Evolutionary conservation across 345 rosid genomes (phyloP).

Genomic region (Lumnitzera racemosa): DNA sequence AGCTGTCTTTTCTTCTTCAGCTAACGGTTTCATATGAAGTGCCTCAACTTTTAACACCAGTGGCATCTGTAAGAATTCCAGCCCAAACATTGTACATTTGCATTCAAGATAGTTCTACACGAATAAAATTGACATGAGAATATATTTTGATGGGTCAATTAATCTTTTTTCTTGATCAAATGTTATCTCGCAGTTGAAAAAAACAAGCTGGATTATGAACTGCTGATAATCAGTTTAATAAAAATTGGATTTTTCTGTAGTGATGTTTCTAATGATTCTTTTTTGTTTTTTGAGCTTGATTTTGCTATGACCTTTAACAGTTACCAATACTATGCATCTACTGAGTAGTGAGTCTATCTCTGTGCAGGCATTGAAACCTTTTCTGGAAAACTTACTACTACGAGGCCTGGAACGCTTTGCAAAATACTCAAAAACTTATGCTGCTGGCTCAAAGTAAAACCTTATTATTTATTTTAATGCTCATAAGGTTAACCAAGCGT

Average conservation of each 20-base stretch:
- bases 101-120: not conserved
- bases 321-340: not conserved
- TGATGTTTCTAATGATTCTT: no score
- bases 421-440: slow-evolving; percentile 25
- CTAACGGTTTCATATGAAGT: slow-evolving; percentile 91
- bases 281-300: no score
- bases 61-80: slow-evolving; percentile 62
- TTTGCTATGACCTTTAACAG: no score
- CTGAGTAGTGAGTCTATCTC: not conserved
- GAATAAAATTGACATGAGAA: not conserved
- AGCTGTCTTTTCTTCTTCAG: slow-evolving; percentile 33
- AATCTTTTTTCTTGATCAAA: no score
- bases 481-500: no score
- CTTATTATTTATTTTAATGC: no score
- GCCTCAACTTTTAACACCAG: slow-evolving; percentile 67
- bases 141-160: no score
- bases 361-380: slow-evolving; percentile 72
- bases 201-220: no score
- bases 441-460: no score
- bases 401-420: slow-evolving; percentile 69
- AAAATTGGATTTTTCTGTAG: no score
- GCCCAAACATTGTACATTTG: not conserved
- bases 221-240: no score
- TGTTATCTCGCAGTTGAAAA: no score
- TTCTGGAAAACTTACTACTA: slow-evolving; percentile 60